Evolutionary conservation across 768 basidiomycete genomes (phyloP).

Genomic region (Xanthoconium purpureum): DNA sequence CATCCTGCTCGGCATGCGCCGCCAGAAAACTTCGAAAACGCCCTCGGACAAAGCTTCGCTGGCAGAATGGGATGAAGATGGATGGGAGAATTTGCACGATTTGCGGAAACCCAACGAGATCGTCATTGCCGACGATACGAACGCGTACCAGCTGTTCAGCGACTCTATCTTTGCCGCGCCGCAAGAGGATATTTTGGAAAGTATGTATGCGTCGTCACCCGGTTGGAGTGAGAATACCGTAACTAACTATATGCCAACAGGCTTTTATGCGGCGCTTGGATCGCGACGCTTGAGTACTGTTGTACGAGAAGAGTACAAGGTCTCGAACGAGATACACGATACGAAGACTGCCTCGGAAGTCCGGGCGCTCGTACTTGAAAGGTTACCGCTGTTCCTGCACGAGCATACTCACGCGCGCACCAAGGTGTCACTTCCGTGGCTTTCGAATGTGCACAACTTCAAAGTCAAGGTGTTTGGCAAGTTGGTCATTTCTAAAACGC

Average conservation of each 20-base stretch:
- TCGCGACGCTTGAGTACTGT: conserved; percentile 68
- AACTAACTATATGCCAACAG: conserved; percentile 32
- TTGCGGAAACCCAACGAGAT: conserved; percentile 67
- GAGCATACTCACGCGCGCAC: conserved; percentile 75
- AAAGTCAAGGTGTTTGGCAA: conserved; percentile 67
- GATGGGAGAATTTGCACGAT: conserved; percentile 71
- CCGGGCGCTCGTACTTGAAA: conserved; percentile 68
- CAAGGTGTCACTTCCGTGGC: conserved; percentile 62
- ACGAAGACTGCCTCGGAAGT: conserved; percentile 50
- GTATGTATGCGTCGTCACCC: conserved; percentile 32
- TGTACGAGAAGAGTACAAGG: conserved; percentile 75
- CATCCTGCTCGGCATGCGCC: conserved; percentile 72
- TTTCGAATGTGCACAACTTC: conserved; percentile 62
- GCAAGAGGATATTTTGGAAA: conserved; percentile 90
- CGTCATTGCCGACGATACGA: conserved; percentile 84
- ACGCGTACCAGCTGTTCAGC: conserved; percentile 75
- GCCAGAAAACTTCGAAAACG: conserved; percentile 38
- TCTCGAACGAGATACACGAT: conserved; percentile 48
- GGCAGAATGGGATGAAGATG: conserved; percentile 56
- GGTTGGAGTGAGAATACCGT: background rate
- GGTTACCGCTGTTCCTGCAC: conserved; percentile 87
- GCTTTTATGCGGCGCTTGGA: conserved; percentile 75
- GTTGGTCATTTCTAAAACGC: conserved; percentile 57
- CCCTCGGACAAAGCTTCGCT: conserved; percentile 18
- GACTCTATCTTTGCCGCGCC: conserved; percentile 74